Percentiles rank a stretch among this genome's conserved stretches.
phyloP scores from a whole-genome alignment of 192 early-diverging fungal species.

The Umbelopsis isabellina region DNA sequence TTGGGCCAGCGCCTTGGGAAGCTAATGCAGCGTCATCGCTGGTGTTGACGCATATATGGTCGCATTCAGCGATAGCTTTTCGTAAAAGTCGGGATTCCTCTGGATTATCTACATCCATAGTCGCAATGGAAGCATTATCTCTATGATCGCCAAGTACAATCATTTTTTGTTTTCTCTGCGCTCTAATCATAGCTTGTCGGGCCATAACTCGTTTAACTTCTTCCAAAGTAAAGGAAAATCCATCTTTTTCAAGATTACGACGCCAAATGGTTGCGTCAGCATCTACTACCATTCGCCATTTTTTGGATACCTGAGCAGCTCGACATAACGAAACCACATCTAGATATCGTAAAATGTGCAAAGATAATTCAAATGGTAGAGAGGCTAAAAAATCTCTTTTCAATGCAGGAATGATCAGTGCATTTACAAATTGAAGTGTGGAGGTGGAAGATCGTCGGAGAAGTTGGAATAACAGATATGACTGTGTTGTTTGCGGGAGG shows the following conservation, averaged over 20 bases:
- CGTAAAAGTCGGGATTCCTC: slow-evolving; percentile 14
- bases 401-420: slow-evolving; percentile 86
- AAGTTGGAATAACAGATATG: slow-evolving; percentile 88
- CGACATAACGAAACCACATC: slow-evolving; percentile 80
- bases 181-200: neutral
- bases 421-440: slow-evolving; percentile 90
- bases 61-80: slow-evolving; percentile 16
- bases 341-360: slow-evolving; percentile 83
- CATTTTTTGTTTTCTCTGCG: slow-evolving; percentile 15
- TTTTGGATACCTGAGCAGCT: slow-evolving; percentile 78
- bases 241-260: slow-evolving; percentile 46
- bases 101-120: slow-evolving; percentile 17
- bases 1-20: neutral
- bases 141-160: slow-evolving; percentile 17
- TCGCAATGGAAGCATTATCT: slow-evolving; percentile 3
- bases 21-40: slow-evolving; percentile 10
- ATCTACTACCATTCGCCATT: slow-evolving; percentile 81
- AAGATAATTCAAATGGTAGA: slow-evolving; percentile 69
- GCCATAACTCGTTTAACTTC: slow-evolving; percentile 6
- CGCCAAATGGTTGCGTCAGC: slow-evolving; percentile 62
- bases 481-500: slow-evolving; percentile 75
- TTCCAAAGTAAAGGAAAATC: slow-evolving; percentile 37
- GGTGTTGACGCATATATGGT: slow-evolving; percentile 14
- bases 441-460: slow-evolving; percentile 79
- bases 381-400: slow-evolving; percentile 88